Percentiles rank a stretch among this genome's conserved stretches.
phyloP scores from a whole-genome alignment of 345 rosid genomes.

The Turnera subulata region DNA sequence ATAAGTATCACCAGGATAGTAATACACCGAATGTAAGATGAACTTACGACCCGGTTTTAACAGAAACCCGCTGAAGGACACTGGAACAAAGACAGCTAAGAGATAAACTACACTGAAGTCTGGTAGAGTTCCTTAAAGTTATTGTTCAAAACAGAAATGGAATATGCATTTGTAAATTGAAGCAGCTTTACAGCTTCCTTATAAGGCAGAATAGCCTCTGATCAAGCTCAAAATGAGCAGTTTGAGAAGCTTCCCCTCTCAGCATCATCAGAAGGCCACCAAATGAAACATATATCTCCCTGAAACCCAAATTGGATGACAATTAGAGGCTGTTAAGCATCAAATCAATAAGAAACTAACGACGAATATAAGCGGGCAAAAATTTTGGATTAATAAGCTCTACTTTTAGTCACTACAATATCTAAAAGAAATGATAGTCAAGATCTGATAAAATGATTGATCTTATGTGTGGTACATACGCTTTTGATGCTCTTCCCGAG shows the following conservation, averaged over 20 bases:
- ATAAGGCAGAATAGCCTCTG: constrained; percentile 72
- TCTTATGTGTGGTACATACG: background rate
- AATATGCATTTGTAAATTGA: too few relatives aligned
- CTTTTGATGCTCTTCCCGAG: background rate
- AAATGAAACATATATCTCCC: constrained; percentile 70
- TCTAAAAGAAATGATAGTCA: too few relatives aligned
- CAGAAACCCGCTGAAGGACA: too few relatives aligned
- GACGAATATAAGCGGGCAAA: background rate
- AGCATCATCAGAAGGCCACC: constrained; percentile 84
- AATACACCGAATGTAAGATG: too few relatives aligned
- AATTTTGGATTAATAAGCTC: background rate
- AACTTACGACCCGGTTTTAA: too few relatives aligned
- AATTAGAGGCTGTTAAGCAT: background rate
- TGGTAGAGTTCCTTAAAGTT: too few relatives aligned
- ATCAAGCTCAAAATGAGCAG: constrained; percentile 68
- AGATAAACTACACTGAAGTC: too few relatives aligned
- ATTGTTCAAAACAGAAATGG: too few relatives aligned
- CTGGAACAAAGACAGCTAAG: too few relatives aligned
- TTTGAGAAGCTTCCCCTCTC: constrained; percentile 63
- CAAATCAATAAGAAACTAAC: background rate
- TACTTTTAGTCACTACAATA: background rate
- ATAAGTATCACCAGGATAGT: too few relatives aligned
- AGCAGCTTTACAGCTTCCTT: constrained; percentile 37
- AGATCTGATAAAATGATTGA: background rate
- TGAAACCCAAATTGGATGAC: constrained; percentile 16